These are phyloP conservation scores for Alnus rubra DNA, from an alignment of 306 rosid genomes.

Conservation along the genomic window DNA sequence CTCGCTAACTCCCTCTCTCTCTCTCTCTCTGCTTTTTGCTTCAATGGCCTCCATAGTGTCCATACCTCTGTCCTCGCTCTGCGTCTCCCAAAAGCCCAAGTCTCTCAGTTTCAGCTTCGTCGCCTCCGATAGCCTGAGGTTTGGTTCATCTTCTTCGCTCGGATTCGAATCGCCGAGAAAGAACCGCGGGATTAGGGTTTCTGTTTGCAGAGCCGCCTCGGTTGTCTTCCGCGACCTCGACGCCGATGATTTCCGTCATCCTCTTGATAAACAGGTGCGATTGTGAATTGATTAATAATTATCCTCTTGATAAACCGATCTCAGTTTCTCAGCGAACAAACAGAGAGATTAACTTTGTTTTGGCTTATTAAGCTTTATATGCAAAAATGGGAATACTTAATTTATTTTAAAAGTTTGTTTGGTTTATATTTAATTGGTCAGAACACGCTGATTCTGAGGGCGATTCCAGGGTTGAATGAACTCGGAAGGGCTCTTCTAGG, in stretches of 20 bases:
- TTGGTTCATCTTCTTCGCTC: constrained; percentile 19
- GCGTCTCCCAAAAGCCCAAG: constrained; percentile 38
- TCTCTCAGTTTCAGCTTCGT: constrained; percentile 27
- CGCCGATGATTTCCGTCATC: constrained; percentile 96
- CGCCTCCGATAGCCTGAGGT: constrained; percentile 33
- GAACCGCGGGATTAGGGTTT: constrained; percentile 17
- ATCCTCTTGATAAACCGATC: neutral
- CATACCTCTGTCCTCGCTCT: constrained; percentile 49
- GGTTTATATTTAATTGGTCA: constrained; percentile 30
- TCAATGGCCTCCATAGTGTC: constrained; percentile 82
- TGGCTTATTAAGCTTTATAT: neutral
- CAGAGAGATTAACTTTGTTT: neutral
- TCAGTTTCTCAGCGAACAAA: neutral
- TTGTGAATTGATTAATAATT: neutral
- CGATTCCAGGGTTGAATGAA: constrained; percentile 87
- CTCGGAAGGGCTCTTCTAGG: constrained; percentile 80
- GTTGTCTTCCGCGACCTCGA: constrained; percentile 73
- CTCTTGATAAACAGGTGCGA: constrained; percentile 85
- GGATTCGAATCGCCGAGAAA: constrained; percentile 31
- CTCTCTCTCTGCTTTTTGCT: constrained; percentile 9
- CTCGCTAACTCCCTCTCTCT: neutral
- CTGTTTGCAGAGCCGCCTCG: constrained; percentile 59
- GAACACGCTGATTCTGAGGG: constrained; percentile 89
- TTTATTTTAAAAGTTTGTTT: neutral
- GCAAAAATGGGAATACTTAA: neutral